Conservation (phyloP, 768 basidiomycete species). For the Hygrocybe punicea region DNA sequence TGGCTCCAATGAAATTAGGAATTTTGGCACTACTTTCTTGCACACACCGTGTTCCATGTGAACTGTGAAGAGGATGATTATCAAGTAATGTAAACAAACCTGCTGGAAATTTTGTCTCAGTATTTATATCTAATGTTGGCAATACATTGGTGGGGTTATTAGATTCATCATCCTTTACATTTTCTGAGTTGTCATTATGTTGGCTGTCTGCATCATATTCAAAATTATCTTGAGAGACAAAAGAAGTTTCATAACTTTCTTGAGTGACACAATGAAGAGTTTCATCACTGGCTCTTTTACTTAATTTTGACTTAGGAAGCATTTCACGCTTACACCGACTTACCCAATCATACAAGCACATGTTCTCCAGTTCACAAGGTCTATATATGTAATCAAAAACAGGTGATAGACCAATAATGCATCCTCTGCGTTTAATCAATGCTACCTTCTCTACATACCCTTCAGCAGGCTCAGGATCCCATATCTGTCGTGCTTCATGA, state of each 20-base stretch:
- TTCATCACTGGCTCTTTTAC: background rate
- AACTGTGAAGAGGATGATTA: conserved; percentile 1
- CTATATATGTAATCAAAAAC: conserved; percentile 29
- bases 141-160: background rate
- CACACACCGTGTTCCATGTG: background rate
- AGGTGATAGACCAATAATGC: conserved; percentile 17
- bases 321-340: conserved; percentile 12
- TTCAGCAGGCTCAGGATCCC: conserved; percentile 9
- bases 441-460: conserved; percentile 17
- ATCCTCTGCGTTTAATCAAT: conserved; percentile 15
- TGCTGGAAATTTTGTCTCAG: conserved; percentile 27
- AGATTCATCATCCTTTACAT: background rate
- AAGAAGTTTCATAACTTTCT: conserved; percentile 20
- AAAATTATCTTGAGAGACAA: too few species aligned
- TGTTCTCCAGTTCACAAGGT: conserved; percentile 16
- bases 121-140: conserved; percentile 1
- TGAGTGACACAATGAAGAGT: background rate
- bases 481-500: conserved; percentile 10
- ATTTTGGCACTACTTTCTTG: conserved; percentile 6
- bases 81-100: conserved; percentile 17
- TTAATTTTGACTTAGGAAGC: conserved; percentile 2
- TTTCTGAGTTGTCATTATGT: background rate
- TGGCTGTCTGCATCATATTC: too few species aligned
- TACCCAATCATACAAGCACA: conserved; percentile 32
- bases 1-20: conserved; percentile 31